Conservation (phyloP, 1,139 yeast genomes). For the Geotrichum histeridarum region DNA sequence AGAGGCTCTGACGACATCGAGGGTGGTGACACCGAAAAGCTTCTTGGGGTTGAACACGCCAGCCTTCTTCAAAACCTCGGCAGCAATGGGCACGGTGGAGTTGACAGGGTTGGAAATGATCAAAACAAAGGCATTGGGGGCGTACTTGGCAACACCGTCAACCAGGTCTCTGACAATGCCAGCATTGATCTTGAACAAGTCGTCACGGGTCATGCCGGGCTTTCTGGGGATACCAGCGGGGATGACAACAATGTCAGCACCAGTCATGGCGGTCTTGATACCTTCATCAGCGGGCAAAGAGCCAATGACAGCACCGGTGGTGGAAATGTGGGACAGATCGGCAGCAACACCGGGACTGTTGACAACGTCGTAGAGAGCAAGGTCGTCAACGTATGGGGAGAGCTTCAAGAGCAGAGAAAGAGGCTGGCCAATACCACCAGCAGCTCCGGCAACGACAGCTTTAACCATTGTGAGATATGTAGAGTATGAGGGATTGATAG, state of each 20-base stretch:
- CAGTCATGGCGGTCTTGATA: conserved; percentile 54
- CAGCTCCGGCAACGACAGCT: conserved; percentile 43
- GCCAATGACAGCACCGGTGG: conserved; percentile 66
- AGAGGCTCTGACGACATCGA: conserved; percentile 85
- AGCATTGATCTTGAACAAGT: conserved; percentile 87
- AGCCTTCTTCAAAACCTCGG: conserved; percentile 71
- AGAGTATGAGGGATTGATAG: too few species aligned
- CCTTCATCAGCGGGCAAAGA: conserved; percentile 61
- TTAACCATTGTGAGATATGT: conserved; percentile 31
- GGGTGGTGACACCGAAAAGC: conserved; percentile 87
- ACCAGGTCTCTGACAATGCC: conserved; percentile 83
- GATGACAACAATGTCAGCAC: conserved; percentile 73
- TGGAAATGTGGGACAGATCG: conserved; percentile 84
- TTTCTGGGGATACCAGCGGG: conserved; percentile 98
- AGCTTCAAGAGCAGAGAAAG: conserved; percentile 76
- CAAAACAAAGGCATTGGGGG: conserved; percentile 70
- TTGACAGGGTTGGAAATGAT: conserved; percentile 93
- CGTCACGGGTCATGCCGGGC: conserved; percentile 98
- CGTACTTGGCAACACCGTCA: conserved; percentile 64
- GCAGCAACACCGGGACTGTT: conserved; percentile 92
- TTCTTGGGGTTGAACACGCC: conserved; percentile 74
- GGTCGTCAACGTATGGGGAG: conserved; percentile 52
- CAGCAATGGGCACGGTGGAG: conserved; percentile 91
- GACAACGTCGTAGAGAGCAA: conserved; percentile 81
- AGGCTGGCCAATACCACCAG: conserved; percentile 80